Percentiles rank a stretch among this genome's conserved stretches.
phyloP scores from a whole-genome alignment of 148 eudicot species.

The Polygonum aviculare region DNA sequence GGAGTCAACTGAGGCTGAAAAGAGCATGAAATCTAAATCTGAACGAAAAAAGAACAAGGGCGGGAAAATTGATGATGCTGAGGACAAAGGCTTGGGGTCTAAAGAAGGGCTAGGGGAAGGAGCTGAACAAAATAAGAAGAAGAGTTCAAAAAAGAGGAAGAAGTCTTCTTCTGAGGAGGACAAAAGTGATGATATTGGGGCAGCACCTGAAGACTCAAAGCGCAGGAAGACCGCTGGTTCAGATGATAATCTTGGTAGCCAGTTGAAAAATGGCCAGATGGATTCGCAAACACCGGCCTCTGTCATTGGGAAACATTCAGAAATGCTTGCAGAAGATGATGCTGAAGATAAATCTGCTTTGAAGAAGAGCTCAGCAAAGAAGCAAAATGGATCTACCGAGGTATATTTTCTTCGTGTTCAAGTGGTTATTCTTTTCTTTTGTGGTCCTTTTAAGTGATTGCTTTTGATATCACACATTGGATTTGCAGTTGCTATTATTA shows the following conservation, averaged over 20 bases:
- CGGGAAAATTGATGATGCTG: conserved; percentile 3
- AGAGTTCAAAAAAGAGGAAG: conserved; percentile 67
- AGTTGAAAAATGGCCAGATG: conserved; percentile 17
- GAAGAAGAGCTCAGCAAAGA: conserved; percentile 27
- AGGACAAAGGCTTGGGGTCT: not conserved
- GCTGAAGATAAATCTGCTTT: conserved; percentile 22
- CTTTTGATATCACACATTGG: not conserved
- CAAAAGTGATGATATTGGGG: conserved; percentile 14
- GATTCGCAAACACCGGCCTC: conserved; percentile 14
- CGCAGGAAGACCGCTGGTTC: conserved; percentile 39
- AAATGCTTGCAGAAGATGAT: conserved; percentile 25
- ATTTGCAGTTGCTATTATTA: not conserved
- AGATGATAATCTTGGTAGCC: conserved; percentile 17
- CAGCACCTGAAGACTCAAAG: conserved; percentile 34
- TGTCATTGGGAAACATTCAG: conserved; percentile 1
- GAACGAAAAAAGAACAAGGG: not conserved
- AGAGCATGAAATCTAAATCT: conserved; percentile 5
- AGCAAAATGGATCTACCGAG: conserved; percentile 51
- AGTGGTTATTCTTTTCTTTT: not conserved
- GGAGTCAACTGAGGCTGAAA: conserved; percentile 8
- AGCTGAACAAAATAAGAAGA: conserved; percentile 29
- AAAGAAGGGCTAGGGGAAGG: conserved; percentile 7
- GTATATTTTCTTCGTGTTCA: conserved; percentile 20
- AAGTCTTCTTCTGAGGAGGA: conserved; percentile 32
- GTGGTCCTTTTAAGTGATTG: not conserved